Base-by-base conservation (phyloP, 192 early-diverging fungal genomes). In the Gryganskiella cystojenkinii region DNA sequence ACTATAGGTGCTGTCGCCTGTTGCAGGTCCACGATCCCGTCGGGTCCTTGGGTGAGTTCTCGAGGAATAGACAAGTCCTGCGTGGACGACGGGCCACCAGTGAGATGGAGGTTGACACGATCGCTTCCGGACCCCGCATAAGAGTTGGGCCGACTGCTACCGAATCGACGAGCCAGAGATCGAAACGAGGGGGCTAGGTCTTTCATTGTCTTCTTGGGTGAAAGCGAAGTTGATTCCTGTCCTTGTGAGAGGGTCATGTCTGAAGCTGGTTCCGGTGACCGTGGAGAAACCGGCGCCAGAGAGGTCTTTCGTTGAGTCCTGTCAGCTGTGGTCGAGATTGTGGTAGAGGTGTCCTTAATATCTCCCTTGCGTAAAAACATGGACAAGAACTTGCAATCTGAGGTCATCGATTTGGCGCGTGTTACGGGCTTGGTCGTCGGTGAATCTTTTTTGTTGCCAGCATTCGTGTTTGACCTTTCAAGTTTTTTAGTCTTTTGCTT, bases 41-140 rank as follows among this genome's bases (percentile, higher is more conserved):
- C 51, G 13, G 58, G 43, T 20, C 58, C 51, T 2, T 37, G 56
- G 2, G 37, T 30, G 11, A 51, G 33, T 1, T 35, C 33, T 4
- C 65, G 64, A 15, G 53, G 34, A 33, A n/a, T n/a, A 35, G 55
- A 22, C 20, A 56, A 6, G 55, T 22, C 55, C 22, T 22, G 30
- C 10, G 19, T 64, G 27, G 30, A 34, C n/a, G 24, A 9, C 55
- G 5, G 49, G 1, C n/a, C 60, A 0, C 56, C 54, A 0, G 74
- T 4, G 40, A 69, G 45, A n/a, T 57, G 50, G 14, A 64, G 37
- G 37, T 40, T 28, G 28, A 64, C 31, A 13, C 55, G 67, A 11
- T 78, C 67, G 11, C 61, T 78, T n/a, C 56, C 68, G 10, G 61
- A 60, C 24, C 74, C 74, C 6, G 67, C 74, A 55, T 53, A 64